phyloP scores from a whole-genome alignment of 306 rosid species.

The Hippophae gyantsensis region DNA sequence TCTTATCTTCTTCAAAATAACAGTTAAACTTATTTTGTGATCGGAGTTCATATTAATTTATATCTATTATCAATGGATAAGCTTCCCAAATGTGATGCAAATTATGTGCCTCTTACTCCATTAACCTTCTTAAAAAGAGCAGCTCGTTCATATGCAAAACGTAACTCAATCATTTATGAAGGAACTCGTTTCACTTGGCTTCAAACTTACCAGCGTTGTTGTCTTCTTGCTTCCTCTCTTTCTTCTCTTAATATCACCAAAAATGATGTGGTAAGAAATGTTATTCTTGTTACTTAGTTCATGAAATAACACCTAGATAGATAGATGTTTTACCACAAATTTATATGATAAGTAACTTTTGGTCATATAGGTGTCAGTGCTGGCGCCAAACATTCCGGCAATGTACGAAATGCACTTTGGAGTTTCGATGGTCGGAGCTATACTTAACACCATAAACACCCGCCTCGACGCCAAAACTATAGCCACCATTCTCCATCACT shows the following conservation, averaged over 20 bases:
- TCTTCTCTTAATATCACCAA: neutral
- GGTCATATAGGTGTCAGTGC: slow-evolving; percentile 36
- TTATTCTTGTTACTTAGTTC: neutral
- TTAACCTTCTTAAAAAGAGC: too few relatives aligned
- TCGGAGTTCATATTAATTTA: neutral
- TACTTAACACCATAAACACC: slow-evolving; percentile 65
- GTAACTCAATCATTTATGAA: too few relatives aligned
- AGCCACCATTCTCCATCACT: slow-evolving; percentile 68
- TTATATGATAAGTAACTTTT: too few relatives aligned
- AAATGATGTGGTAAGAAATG: neutral
- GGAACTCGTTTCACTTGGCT: neutral
- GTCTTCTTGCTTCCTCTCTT: neutral
- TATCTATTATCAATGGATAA: too few relatives aligned
- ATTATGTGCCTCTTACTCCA: too few relatives aligned
- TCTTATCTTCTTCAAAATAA: neutral
- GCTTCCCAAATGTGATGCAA: too few relatives aligned
- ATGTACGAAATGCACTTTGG: slow-evolving; percentile 96
- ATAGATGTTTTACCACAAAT: too few relatives aligned
- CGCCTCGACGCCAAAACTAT: slow-evolving; percentile 62
- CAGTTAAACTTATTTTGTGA: neutral
- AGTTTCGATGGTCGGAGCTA: slow-evolving; percentile 85
- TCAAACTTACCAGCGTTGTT: neutral
- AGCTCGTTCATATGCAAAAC: too few relatives aligned
- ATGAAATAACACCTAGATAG: too few relatives aligned
- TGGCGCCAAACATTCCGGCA: slow-evolving; percentile 91